Evolutionary conservation across 345 rosid species (phyloP), one percentile per base, ranked within the genome.

Genomic region (Odontarrhena argentea): DNA sequence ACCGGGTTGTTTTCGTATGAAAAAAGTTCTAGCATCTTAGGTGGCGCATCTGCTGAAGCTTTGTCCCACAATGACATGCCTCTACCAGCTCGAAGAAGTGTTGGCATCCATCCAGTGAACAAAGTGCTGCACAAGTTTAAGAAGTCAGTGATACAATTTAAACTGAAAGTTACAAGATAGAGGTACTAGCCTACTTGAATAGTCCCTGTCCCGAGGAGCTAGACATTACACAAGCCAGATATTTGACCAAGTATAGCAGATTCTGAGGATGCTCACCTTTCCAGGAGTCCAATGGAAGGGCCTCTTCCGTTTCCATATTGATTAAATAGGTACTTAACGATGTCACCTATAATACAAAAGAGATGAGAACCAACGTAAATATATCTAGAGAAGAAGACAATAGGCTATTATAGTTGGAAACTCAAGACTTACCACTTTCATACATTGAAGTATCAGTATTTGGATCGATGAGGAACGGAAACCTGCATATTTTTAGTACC

Each of bases 31-130:
- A 87, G 73, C 82, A 79, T 81, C 78, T 75, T 73, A 18, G 87
- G 80, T 24, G 85, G 94, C 3, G 76, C 75, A 14, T 80, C 81
- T 35, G 10, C 26, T 52, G 57, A 58, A 42, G 94, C 92, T 74
- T 81, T 87, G 60, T 84, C 92, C 94, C 92, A 85, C 14, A 85
- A 55, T 41, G 79, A 79, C 92, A 85, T 87, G 63, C 95, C 97
- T 80, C 92, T 82, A 34, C 94, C 95, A 7, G 94, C 95, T 70
- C 97, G 82, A 55, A 87, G 81, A 80, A 86, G 75, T 40, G 94
- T 87, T 25, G 94, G 97, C 86, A 90, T 80, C 97, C 97, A 90
- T 68, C 97, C 94, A 0, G 92, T 87, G 56, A 90, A 49, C 74
- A 87, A 79, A 63, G 97, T 90, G 77, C 94, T 90, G 84, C 60